phyloP scores from a whole-genome alignment of 2,329 filamentous ascomycete species.

The Epichloe uncinata region DNA sequence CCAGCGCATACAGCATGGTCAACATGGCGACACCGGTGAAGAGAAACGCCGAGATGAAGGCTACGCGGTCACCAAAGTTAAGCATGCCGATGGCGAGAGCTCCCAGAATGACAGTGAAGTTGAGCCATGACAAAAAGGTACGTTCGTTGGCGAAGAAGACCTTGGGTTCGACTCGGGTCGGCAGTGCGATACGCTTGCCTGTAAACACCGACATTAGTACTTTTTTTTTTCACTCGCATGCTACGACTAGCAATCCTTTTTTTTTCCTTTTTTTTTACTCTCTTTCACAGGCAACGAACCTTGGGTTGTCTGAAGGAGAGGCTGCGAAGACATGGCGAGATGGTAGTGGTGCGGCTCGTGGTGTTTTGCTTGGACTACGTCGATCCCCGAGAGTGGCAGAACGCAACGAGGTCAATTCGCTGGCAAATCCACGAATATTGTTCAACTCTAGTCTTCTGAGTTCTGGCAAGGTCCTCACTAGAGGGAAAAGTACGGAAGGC shows the following conservation, averaged over 20 bases:
- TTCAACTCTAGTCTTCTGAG: too few species aligned
- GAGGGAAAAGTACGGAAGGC: too few species aligned
- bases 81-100: constrained; percentile 92
- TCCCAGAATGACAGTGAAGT: constrained; percentile 97
- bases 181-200: constrained; percentile 98
- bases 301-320: constrained; percentile 85
- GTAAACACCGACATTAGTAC: constrained; percentile 9
- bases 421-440: neutral
- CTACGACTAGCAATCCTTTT: neutral
- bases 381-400: neutral
- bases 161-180: constrained; percentile 95
- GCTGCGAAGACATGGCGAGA: constrained; percentile 81
- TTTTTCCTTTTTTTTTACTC: neutral
- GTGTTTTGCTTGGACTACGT: neutral
- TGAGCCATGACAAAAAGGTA: constrained; percentile 98
- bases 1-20: constrained; percentile 87
- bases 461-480: too few species aligned
- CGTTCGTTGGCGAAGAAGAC: constrained; percentile 99
- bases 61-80: constrained; percentile 92
- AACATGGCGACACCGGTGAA: constrained; percentile 93
- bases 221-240: neutral
- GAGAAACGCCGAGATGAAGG: constrained; percentile 83
- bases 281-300: constrained; percentile 38
- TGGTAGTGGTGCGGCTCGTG: neutral
- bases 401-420: neutral